Conservation (phyloP, 176 grass and related monocot genomes). For the Oryza meyeriana region DNA sequence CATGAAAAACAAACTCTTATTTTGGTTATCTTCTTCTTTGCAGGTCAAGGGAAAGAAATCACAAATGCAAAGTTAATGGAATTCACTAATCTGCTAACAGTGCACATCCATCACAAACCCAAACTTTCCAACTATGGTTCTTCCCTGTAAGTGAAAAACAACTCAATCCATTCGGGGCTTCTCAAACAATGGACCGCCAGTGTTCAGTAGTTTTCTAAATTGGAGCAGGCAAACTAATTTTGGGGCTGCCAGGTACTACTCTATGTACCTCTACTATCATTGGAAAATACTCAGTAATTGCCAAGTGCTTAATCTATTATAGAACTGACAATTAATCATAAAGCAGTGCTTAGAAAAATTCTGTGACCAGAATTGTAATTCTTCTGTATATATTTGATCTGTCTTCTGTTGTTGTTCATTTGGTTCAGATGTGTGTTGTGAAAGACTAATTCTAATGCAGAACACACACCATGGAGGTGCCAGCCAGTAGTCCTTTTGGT, state of each 20-base stretch:
- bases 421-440: not conserved
- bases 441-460: conserved; percentile 34
- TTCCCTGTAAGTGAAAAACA: conserved; percentile 46
- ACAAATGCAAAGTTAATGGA: conserved; percentile 78
- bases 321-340: not conserved
- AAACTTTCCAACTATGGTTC: conserved; percentile 34
- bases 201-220: conserved; percentile 88
- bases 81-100: conserved; percentile 81
- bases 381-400: not conserved
- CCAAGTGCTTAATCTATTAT: conserved; percentile 6
- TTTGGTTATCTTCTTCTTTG: conserved; percentile 27
- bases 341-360: not conserved
- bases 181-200: conserved; percentile 61
- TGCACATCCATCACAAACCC: conserved; percentile 36
- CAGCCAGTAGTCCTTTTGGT: conserved; percentile 35
- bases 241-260: conserved; percentile 45
- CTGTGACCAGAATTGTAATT: not conserved
- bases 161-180: conserved; percentile 35
- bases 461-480: conserved; percentile 30
- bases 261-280: conserved; percentile 8
- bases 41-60: conserved; percentile 82
- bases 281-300: not conserved
- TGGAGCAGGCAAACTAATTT: conserved; percentile 46
- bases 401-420: not conserved
- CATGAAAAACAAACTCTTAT: conserved; percentile 11